Percentiles rank a stretch among this genome's conserved stretches.
These are phyloP conservation scores for Syzygium malaccense DNA, from an alignment of 441 rosid genomes.

Conservation along the genomic window DNA sequence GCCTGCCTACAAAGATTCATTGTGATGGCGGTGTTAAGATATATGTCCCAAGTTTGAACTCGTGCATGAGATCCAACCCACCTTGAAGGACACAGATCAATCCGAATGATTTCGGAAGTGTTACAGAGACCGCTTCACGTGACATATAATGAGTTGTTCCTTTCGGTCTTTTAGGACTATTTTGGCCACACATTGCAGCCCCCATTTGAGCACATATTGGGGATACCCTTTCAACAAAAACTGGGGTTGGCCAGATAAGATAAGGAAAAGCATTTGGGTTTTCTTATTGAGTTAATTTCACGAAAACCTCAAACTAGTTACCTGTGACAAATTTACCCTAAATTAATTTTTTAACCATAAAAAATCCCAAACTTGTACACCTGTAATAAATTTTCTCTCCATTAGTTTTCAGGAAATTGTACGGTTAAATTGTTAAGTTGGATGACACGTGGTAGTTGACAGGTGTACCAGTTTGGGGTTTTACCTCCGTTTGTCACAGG, in stretches of 20 bases:
- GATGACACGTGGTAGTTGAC: too few species aligned
- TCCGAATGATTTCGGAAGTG: background rate
- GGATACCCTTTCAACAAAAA: background rate
- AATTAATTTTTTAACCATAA: too few species aligned
- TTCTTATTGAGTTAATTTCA: too few species aligned
- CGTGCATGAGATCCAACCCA: rapidly evolving
- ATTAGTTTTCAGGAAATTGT: too few species aligned
- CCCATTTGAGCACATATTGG: background rate
- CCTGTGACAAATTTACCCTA: too few species aligned
- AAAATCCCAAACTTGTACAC: too few species aligned
- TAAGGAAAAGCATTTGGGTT: background rate
- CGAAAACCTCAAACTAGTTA: too few species aligned
- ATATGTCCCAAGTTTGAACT: background rate
- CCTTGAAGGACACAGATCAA: background rate
- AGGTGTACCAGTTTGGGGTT: too few species aligned
- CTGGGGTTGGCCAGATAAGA: background rate
- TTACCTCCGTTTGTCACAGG: too few species aligned
- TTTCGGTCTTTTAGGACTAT: background rate
- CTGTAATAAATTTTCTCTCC: too few species aligned
- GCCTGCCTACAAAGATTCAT: background rate
- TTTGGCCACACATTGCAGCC: background rate
- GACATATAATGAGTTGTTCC: background rate
- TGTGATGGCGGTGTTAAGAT: background rate
- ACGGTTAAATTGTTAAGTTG: too few species aligned
- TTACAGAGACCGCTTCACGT: background rate